Conservation (phyloP, 2,329 filamentous ascomycete species). For the Alternaria sp. region DNA sequence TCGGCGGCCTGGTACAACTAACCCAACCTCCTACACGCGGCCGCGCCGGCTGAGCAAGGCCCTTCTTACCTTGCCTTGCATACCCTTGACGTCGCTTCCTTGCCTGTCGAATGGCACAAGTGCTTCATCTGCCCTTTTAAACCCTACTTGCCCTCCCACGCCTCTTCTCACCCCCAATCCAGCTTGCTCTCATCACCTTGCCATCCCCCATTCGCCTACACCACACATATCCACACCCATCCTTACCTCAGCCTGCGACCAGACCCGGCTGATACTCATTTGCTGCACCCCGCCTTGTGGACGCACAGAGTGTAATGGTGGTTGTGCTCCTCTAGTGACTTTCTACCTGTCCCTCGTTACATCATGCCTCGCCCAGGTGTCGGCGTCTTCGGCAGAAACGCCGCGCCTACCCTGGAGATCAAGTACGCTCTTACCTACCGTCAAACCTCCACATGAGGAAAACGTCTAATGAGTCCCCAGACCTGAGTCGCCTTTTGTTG, state of each 20-base stretch:
- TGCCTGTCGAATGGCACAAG: slow-evolving; percentile 5
- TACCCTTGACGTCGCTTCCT: neutral
- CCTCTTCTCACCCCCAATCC: slow-evolving; percentile 4
- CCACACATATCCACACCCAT: slow-evolving; percentile 2
- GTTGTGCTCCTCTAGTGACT: slow-evolving; percentile 20
- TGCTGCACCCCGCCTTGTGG: neutral
- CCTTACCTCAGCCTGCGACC: slow-evolving; percentile 13
- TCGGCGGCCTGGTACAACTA: slow-evolving; percentile 17
- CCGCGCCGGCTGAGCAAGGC: slow-evolving; percentile 16
- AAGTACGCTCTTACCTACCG: slow-evolving; percentile 44
- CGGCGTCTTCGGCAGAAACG: slow-evolving; percentile 48
- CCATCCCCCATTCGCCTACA: slow-evolving; percentile 13
- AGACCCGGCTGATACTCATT: slow-evolving; percentile 4
- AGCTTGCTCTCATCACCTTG: slow-evolving; percentile 21
- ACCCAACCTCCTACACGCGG: slow-evolving; percentile 10
- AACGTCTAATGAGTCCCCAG: slow-evolving; percentile 32
- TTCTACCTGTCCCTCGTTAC: slow-evolving; percentile 14
- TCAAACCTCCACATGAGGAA: slow-evolving; percentile 7
- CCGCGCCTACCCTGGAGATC: slow-evolving; percentile 54
- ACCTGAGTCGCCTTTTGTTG: slow-evolving; percentile 59
- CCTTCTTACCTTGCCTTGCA: neutral
- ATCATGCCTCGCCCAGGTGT: slow-evolving; percentile 48
- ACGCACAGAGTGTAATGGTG: slow-evolving; percentile 7
- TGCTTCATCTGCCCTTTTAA: neutral
- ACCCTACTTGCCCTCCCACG: slow-evolving; percentile 11